Evolutionary conservation across 345 rosid species (phyloP).

Genomic region (Gossypium thurberi): DNA sequence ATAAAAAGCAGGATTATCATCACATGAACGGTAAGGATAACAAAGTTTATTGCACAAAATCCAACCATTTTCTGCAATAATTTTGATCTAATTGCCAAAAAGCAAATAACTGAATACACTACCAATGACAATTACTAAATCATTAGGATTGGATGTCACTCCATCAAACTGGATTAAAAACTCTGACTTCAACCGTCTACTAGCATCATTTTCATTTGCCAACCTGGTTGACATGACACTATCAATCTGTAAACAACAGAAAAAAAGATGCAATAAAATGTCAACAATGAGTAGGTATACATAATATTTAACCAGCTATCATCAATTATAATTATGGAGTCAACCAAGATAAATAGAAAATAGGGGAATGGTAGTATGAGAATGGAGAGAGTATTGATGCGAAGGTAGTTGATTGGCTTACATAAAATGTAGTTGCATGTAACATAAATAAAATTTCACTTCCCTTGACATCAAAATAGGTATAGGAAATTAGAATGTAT

Average conservation of each 20-base stretch:
- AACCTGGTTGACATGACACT: slow-evolving; percentile 87
- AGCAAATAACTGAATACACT: slow-evolving; percentile 14
- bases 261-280: slow-evolving; percentile 10
- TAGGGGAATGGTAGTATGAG: neutral
- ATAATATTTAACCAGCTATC: neutral
- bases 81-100: neutral
- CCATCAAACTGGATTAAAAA: slow-evolving; percentile 93
- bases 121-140: slow-evolving; percentile 87
- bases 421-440: neutral
- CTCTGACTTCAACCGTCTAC: slow-evolving; percentile 93
- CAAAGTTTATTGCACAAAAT: neutral
- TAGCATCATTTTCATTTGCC: slow-evolving; percentile 83
- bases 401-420: neutral
- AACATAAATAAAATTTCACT: neutral
- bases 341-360: neutral
- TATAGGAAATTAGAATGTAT: neutral
- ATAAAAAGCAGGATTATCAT: neutral
- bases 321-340: neutral
- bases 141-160: slow-evolving; percentile 77
- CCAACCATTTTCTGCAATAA: neutral
- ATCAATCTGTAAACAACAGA: slow-evolving; percentile 57
- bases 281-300: neutral
- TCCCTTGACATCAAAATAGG: neutral
- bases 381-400: neutral
- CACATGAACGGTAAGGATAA: neutral